These are phyloP conservation scores for Ganoderma multipileum DNA, from an alignment of 1,284 basidiomycete species.

Conservation along the genomic window DNA sequence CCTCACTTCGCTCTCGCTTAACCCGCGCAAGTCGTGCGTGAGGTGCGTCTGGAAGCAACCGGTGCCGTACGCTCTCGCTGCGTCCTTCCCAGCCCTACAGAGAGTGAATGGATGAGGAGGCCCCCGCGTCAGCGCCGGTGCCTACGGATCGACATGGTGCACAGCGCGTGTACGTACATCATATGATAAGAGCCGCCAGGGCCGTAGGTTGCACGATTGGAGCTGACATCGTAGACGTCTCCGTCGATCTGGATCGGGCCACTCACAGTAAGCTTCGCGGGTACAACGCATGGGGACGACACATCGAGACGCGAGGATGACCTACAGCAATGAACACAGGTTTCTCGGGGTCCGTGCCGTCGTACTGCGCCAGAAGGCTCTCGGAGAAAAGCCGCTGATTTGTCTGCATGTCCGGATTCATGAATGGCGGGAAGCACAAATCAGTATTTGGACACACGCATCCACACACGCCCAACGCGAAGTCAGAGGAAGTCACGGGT, in stretches of 20 bases:
- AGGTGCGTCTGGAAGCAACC: conserved; percentile 91
- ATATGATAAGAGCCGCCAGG: conserved; percentile 87
- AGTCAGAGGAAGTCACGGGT: not conserved
- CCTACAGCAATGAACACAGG: conserved; percentile 88
- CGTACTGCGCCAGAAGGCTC: conserved; percentile 69
- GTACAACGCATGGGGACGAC: conserved; percentile 28
- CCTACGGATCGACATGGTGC: conserved; percentile 18
- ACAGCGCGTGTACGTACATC: conserved; percentile 61
- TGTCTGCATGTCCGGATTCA: conserved; percentile 38
- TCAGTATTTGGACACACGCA: conserved; percentile 23
- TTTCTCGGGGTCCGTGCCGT: conserved; percentile 72
- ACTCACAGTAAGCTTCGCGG: conserved; percentile 30
- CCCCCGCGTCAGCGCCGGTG: conserved; percentile 13
- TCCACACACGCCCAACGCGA: not conserved
- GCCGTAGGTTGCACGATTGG: conserved; percentile 83
- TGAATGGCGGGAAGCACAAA: conserved; percentile 12
- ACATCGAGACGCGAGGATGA: conserved; percentile 32
- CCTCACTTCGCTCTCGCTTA: conserved; percentile 73
- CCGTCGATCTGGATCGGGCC: conserved; percentile 75
- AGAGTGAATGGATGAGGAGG: conserved; percentile 1
- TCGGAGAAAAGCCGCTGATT: conserved; percentile 80
- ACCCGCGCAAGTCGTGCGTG: conserved; percentile 89
- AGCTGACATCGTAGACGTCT: conserved; percentile 91
- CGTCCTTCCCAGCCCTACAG: conserved; percentile 84
- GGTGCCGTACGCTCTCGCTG: conserved; percentile 89